Evolutionary conservation across 2,329 filamentous ascomycete genomes (phyloP).

Genomic region (Escovopsis sp.): DNA sequence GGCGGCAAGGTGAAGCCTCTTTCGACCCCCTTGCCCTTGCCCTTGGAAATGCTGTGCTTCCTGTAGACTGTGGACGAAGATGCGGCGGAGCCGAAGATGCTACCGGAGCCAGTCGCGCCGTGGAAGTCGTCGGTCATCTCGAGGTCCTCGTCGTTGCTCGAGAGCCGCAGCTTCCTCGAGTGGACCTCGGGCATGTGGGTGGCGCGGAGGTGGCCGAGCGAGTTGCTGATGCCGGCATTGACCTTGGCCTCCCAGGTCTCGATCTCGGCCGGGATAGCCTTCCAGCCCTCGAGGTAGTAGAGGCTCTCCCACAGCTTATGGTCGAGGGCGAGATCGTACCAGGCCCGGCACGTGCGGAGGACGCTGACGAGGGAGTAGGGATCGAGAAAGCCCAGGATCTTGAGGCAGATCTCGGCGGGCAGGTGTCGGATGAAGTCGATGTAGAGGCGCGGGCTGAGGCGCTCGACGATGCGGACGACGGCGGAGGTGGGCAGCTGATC

Average conservation of each 20-base stretch:
- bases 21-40: slow-evolving; percentile 17
- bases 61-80: slow-evolving; percentile 18
- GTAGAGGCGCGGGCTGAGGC: slow-evolving; percentile 69
- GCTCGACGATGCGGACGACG: slow-evolving; percentile 66
- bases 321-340: slow-evolving; percentile 71
- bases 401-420: slow-evolving; percentile 79
- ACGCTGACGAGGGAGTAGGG: slow-evolving; percentile 66
- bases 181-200: slow-evolving; percentile 34
- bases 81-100: slow-evolving; percentile 21
- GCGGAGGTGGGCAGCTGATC: slow-evolving; percentile 65
- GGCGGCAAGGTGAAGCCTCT: slow-evolving; percentile 12
- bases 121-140: slow-evolving; percentile 28
- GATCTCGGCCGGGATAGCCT: slow-evolving; percentile 52
- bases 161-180: slow-evolving; percentile 38
- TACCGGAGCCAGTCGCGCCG: slow-evolving; percentile 12
- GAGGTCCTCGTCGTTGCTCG: slow-evolving; percentile 35
- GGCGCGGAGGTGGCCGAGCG: slow-evolving; percentile 27
- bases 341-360: slow-evolving; percentile 63
- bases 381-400: slow-evolving; percentile 77
- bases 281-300: slow-evolving; percentile 80
- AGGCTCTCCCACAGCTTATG: slow-evolving; percentile 73
- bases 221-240: slow-evolving; percentile 28
- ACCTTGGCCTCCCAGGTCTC: slow-evolving; percentile 47
- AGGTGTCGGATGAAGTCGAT: slow-evolving; percentile 82
- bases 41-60: slow-evolving; percentile 11